These are phyloP conservation scores for Beta macrorhiza DNA, from an alignment of 179 eudicot genomes.

Conservation along the genomic window DNA sequence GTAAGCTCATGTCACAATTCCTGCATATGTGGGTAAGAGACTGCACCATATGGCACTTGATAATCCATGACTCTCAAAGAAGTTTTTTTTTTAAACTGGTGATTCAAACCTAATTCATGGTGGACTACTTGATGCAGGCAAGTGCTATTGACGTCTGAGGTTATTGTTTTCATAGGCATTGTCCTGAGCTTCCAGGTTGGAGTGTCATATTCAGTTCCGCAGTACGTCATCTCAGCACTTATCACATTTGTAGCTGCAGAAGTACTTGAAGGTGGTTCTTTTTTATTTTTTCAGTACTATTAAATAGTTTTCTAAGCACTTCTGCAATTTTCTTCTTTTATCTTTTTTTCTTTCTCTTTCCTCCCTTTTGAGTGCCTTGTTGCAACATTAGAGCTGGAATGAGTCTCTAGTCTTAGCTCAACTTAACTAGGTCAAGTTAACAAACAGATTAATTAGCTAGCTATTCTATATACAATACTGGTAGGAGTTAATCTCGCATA, in stretches of 20 bases:
- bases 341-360: no score
- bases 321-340: no score
- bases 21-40: not conserved
- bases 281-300: not conserved
- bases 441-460: no score
- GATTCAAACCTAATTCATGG: not conserved
- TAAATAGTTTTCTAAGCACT: no score
- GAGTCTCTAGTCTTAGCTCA: no score
- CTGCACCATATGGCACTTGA: not conserved
- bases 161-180: conserved; percentile 46
- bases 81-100: not conserved
- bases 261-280: conserved; percentile 45
- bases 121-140: conserved; percentile 36
- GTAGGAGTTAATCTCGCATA: not conserved
- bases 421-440: no score
- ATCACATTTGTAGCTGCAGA: conserved; percentile 50
- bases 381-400: no score
- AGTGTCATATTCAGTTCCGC: conserved; percentile 36
- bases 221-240: conserved; percentile 42
- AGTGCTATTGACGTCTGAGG: conserved; percentile 40
- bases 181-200: conserved; percentile 42
- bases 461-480: no score
- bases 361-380: no score
- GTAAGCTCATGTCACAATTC: not conserved
- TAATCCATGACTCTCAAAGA: not conserved